Evolutionary conservation across 2,329 filamentous ascomycete genomes (phyloP), one percentile per base, ranked within the genome.

Genomic region (Penicillium sp.): DNA sequence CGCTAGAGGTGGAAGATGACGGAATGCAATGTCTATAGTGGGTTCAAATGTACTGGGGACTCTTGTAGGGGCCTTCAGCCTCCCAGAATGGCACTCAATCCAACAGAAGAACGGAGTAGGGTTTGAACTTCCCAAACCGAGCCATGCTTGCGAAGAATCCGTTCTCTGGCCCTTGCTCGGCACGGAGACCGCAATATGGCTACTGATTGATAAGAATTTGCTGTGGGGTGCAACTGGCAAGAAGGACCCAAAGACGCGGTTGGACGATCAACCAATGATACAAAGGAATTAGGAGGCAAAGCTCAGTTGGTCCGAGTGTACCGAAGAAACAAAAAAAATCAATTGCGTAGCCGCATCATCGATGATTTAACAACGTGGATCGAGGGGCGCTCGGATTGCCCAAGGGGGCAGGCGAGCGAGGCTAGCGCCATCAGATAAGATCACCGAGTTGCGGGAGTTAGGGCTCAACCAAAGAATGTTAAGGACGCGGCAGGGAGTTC

Each of bases 371-470:
- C 48, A 55, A 49, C 41, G 51, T 60, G 58, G 57, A 54, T 58
- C 53, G 20, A 4, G 31, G 22, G 54, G 37, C 49, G 37, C 37
- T 40, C 53, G 49, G 49, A 49, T 58, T 56, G 41, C 44, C 59
- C 44, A 37, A 58, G 44, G 18, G 23, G 48, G 49, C 23, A 40
- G 37, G 37, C 37, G 37, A 40, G 37, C 18, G n/a, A 41, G 45
- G 37, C 54, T 65, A 61, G 63, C 56, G 56, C 62, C 54, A 66
- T 66, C 63, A 59, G 63, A 66, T 66, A 66, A 66, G 63, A 66
- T 66, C 60, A 57, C 55, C 56, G 60, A 63, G 51, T 40, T 56
- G 51, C 56, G 55, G 57, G 46, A 23, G 12, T 40, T 52, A 42
- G 51, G 37, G 33, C 47, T 40, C 29, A 15, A 43, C 49, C 22